Base-by-base conservation (phyloP, 345 rosid genomes). In the Aethionema arabicum region DNA sequence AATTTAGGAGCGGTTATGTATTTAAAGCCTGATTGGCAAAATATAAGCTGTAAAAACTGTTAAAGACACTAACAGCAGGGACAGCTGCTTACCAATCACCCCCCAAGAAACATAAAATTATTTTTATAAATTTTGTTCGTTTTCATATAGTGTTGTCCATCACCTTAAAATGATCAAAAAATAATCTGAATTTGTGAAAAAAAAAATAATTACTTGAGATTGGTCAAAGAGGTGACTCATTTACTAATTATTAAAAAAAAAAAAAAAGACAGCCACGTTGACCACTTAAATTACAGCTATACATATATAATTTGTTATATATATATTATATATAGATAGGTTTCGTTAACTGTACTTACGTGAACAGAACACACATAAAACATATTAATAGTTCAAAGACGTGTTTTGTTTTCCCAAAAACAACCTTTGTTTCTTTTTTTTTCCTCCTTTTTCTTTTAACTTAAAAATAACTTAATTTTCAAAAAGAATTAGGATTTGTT, bases 241-340 rank as follows among this genome's bases (percentile, higher is more conserved):
- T 37, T 36, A 58, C 70, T 33, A 58, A 35, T 52, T 59, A 72
- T n/a, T n/a, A n/a, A n/a, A n/a, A n/a, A n/a, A n/a, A n/a, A n/a
- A n/a, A n/a, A n/a, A n/a, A n/a, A n/a, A 38, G 67, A 72, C 63
- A 46, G 71, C 67, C 63, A 65, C 71, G 76, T 72, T 59, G 43
- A 45, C 51, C 58, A 53, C 38, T 32, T 36, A 38, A 52, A 32
- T 11, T 59, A 59, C 67, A 52, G 70, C 75, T 65, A 72, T 10
- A 58, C 36, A 63, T 11, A 48, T 59, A 36, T 33, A 11, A 52
- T 27, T 7, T 37, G 8, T 8, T 4, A 40, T 40, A 40, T 12
- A 40, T 21, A 1, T 3, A 3, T 4, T 9, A 40, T 40, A 40
- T 40, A 40, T 40, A 40, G 4, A 40, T 12, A 48, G 44, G 42